phyloP scores from a whole-genome alignment of 345 rosid species.

The Cardamine occulta region DNA sequence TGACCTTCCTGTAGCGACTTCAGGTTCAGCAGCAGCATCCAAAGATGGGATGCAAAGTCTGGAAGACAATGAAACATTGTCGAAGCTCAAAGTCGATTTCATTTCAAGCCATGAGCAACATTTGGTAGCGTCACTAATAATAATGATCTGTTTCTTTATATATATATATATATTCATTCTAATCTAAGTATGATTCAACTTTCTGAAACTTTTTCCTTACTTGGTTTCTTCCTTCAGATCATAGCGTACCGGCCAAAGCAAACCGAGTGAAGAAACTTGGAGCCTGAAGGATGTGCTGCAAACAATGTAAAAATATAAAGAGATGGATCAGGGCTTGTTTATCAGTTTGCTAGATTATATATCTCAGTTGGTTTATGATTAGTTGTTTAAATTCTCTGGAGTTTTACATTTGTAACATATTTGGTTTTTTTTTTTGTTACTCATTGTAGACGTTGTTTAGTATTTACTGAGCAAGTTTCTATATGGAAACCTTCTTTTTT shows the following conservation, averaged over 20 bases:
- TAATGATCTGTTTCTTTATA: background rate
- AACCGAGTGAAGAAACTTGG: conserved; percentile 40
- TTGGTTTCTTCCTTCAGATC: conserved; percentile 34
- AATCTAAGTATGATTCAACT: conserved; percentile 19
- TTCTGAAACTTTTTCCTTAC: conserved; percentile 18
- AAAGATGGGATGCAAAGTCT: conserved; percentile 56
- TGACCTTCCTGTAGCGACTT: conserved; percentile 25
- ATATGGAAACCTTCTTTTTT: background rate
- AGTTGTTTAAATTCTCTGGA: conserved; percentile 3
- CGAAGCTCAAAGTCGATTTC: conserved; percentile 34
- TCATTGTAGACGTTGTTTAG: conserved; percentile 33
- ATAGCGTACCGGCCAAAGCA: conserved; percentile 39
- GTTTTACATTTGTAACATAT: conserved; percentile 3
- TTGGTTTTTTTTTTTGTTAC: background rate
- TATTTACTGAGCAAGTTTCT: background rate
- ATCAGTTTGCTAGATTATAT: conserved; percentile 31
- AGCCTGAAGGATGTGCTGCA: conserved; percentile 19
- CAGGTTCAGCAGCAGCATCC: conserved; percentile 38
- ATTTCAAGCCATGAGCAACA: conserved; percentile 42
- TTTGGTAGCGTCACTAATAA: conserved; percentile 33
- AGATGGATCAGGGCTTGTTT: conserved; percentile 38
- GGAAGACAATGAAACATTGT: conserved; percentile 54
- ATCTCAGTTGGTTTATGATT: conserved; percentile 16
- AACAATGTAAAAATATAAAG: conserved; percentile 31
- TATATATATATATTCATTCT: background rate